Evolutionary conservation across 2,329 filamentous ascomycete species (phyloP).

Genomic region (Fonsecaea multimorphosa): DNA sequence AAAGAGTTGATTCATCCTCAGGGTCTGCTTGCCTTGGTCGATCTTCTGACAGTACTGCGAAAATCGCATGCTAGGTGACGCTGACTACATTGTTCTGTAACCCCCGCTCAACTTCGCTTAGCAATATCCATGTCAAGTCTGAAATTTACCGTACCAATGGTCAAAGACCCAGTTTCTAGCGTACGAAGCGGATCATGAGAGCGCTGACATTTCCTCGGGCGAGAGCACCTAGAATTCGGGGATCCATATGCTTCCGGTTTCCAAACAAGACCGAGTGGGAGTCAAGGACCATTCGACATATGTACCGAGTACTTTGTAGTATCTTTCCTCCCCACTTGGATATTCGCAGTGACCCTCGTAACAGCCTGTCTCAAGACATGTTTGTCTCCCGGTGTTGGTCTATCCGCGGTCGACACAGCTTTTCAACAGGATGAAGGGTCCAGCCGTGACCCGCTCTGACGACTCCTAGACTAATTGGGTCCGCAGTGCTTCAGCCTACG

Average conservation of each 20-base stretch:
- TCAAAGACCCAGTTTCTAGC: neutral
- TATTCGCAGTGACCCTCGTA: neutral
- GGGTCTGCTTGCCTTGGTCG: neutral
- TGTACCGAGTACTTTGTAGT: too few species aligned
- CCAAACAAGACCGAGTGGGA: neutral
- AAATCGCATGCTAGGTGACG: neutral
- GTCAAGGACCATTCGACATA: neutral
- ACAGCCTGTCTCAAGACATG: neutral
- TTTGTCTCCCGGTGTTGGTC: neutral
- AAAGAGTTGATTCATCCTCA: neutral
- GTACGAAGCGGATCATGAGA: neutral
- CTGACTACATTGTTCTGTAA: constrained; percentile 19
- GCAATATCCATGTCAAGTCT: constrained; percentile 6
- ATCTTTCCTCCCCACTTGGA: neutral
- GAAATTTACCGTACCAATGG: neutral
- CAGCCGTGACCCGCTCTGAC: neutral
- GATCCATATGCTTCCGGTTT: neutral
- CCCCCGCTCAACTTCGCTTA: constrained; percentile 2
- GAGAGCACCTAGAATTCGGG: neutral
- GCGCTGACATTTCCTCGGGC: neutral
- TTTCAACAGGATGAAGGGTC: neutral
- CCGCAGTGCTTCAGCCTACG: neutral
- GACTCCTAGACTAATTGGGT: neutral
- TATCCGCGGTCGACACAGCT: neutral
- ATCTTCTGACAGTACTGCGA: neutral